Evolutionary conservation across 2,329 filamentous ascomycete species (phyloP), one percentile per base, ranked within the genome.

Genomic region (Claviceps sp.): DNA sequence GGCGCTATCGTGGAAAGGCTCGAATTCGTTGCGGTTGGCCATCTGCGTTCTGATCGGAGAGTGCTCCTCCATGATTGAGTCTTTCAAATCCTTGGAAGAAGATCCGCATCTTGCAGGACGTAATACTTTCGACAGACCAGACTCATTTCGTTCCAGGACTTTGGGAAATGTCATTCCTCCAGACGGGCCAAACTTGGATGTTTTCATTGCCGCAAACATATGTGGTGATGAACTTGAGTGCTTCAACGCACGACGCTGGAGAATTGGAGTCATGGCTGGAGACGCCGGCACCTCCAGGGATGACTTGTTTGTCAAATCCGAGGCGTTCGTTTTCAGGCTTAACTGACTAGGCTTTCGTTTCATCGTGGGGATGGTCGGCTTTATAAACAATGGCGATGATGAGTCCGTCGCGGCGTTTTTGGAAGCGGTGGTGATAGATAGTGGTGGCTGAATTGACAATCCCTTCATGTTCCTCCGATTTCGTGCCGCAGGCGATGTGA

Each of bases 391-490:
- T 4, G 85, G 85, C 2, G 85, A 87, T 2, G 80, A 74, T 6
- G 86, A 84, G 42, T 86, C 85, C 0, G 82, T 81, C 11, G 76
- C 71, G 51, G 79, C 67, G 1, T 72, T 69, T 9, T 73, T 67
- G 58, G 76, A 64, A 61, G 75, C 69, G 8, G 73, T 67, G 40
- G 70, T 68, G 47, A 67, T 63, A 11, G 67, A 68, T 47, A 76
- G 72, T 0, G 72, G 84, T 50, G 76, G 81, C 61, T 90, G 86
- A 46, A 93, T 86, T 1, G 85, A 89, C 4, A 93, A 74, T 41
- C 86, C 86, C 68, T 93, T 93, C 69, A 89, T 84, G 62, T 93
- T 93, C 53, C 86, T 82, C n/a, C 79, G 76, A 61, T 85, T 84
- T 60, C 85, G 77, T 1, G 83, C 83, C 3, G 81, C 81, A 7